Conservation (phyloP, 805 yeast species). For the Cyberlindnera euphorbiae region DNA sequence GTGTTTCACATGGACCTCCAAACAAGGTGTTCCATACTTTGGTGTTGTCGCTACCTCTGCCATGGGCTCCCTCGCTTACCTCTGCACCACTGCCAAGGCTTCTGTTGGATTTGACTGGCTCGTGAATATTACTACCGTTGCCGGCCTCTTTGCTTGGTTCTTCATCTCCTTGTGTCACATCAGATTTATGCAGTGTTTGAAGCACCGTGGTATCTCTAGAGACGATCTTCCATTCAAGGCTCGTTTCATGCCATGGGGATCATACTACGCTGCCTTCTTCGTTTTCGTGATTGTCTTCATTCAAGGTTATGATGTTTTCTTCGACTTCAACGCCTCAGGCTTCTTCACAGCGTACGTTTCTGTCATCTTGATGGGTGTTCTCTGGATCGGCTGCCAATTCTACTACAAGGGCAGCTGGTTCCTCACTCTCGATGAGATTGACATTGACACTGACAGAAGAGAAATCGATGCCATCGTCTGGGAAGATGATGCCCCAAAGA, state of each 20-base stretch:
- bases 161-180: slow-evolving; percentile 65
- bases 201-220: slow-evolving; percentile 58
- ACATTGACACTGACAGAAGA: slow-evolving; percentile 26
- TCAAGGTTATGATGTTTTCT: slow-evolving; percentile 71
- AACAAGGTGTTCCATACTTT: slow-evolving; percentile 55
- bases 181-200: slow-evolving; percentile 64
- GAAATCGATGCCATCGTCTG: slow-evolving; percentile 39
- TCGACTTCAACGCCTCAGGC: slow-evolving; percentile 45
- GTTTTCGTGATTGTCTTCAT: slow-evolving; percentile 55
- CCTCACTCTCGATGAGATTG: slow-evolving; percentile 21
- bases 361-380: slow-evolving; percentile 50
- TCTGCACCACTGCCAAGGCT: slow-evolving; percentile 49
- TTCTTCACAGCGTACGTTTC: slow-evolving; percentile 77
- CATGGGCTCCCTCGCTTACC: slow-evolving; percentile 61
- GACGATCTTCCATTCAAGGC: slow-evolving; percentile 74
- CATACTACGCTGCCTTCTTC: slow-evolving; percentile 57
- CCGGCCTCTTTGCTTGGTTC: slow-evolving; percentile 72
- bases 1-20: slow-evolving; percentile 43
- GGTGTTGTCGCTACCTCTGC: slow-evolving; percentile 54
- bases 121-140: slow-evolving; percentile 66
- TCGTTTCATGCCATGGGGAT: slow-evolving; percentile 56
- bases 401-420: slow-evolving; percentile 45
- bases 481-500: slow-evolving; percentile 49
- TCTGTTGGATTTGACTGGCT: slow-evolving; percentile 65
- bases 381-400: slow-evolving; percentile 54